Conservation (phyloP, 176 grass and related monocot species). For the Oryza coarctata region DNA sequence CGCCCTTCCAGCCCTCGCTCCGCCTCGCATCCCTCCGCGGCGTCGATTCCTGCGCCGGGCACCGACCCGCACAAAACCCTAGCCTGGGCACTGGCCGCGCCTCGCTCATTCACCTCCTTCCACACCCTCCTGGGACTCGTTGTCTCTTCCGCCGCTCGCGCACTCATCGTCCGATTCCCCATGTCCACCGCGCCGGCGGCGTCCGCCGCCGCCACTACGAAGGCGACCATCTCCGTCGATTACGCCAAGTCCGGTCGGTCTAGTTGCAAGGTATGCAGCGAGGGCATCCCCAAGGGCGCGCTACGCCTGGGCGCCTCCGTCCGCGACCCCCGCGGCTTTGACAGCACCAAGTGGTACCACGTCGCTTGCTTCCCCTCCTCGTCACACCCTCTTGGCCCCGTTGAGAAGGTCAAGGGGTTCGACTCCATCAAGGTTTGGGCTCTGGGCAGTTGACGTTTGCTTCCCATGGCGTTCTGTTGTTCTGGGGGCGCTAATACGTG, state of each 20-base stretch:
- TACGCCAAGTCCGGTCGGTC: conserved; percentile 79
- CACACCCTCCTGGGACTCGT: too few species aligned
- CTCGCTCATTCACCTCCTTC: conserved; percentile 26
- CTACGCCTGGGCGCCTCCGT: conserved; percentile 54
- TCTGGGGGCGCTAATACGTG: not conserved
- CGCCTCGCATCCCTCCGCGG: not conserved
- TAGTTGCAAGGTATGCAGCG: conserved; percentile 67
- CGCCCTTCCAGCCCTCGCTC: not conserved
- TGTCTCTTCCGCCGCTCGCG: not conserved
- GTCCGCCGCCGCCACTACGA: conserved; percentile 12
- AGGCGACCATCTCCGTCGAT: conserved; percentile 48
- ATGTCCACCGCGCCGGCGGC: conserved; percentile 32
- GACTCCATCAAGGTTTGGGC: conserved; percentile 64
- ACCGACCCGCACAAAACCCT: not conserved
- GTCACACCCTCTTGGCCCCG: conserved; percentile 39
- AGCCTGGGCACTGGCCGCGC: not conserved
- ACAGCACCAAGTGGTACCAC: conserved; percentile 70
- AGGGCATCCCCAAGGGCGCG: conserved; percentile 46
- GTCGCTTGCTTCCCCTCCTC: conserved; percentile 59
- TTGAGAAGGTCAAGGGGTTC: conserved; percentile 66
- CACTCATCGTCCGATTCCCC: not conserved
- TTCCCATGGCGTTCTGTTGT: not conserved
- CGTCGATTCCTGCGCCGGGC: conserved; percentile 21
- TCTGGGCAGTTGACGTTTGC: not conserved
- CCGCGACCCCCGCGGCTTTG: conserved; percentile 58